Evolutionary conservation across 305 asterid species (phyloP).

Genomic region (Fraxinus velutina): DNA sequence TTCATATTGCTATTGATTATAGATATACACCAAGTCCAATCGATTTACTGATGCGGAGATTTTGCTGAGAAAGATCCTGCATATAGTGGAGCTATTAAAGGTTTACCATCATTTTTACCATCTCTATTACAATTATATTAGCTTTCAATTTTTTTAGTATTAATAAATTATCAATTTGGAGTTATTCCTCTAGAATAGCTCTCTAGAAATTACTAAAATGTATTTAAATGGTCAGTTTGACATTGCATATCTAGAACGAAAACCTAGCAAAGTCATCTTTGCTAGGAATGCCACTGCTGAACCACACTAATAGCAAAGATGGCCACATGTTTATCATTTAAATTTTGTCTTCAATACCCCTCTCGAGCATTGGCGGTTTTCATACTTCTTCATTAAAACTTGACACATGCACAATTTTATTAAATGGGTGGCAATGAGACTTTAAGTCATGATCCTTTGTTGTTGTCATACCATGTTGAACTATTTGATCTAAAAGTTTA

Average conservation of each 20-base stretch:
- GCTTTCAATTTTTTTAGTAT: neutral
- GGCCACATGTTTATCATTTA: neutral
- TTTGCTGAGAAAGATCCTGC: constrained; percentile 64
- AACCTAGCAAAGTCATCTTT: neutral
- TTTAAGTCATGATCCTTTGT: neutral
- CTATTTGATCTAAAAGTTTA: neutral
- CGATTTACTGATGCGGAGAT: constrained; percentile 66
- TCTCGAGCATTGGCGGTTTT: neutral
- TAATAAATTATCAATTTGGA: constrained; percentile 2
- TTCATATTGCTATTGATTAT: constrained; percentile 23
- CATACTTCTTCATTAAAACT: neutral
- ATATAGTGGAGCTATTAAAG: constrained; percentile 68
- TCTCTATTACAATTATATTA: constrained; percentile 10
- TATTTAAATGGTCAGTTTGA: constrained; percentile 13
- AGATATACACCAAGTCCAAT: constrained; percentile 66
- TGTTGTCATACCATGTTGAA: neutral
- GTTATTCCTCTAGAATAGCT: neutral
- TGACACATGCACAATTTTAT: neutral
- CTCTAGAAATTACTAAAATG: constrained; percentile 2
- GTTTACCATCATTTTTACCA: constrained; percentile 33
- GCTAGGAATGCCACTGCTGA: neutral
- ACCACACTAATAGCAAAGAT: neutral
- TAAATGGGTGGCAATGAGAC: neutral
- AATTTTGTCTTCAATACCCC: neutral
- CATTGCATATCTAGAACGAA: neutral